A percentile compares a stretch with the other conserved stretches of the same genome.
Conservation (phyloP, 306 rosid species). For the Pachyrhizus erosus region DNA sequence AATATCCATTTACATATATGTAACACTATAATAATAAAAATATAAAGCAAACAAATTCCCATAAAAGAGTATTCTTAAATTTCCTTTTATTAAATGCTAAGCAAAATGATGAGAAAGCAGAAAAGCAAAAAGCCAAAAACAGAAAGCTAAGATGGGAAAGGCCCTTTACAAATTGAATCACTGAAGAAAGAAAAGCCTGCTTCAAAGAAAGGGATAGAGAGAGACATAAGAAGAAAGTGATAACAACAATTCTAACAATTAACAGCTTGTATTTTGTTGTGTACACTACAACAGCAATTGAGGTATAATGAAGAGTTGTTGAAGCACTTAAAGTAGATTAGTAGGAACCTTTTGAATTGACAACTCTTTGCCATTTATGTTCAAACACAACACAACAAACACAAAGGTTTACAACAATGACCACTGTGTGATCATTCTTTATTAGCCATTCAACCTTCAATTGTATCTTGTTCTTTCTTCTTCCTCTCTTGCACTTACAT, state of each 20-base stretch:
- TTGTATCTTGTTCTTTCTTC: conserved; percentile 15
- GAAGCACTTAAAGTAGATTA: conserved; percentile 17
- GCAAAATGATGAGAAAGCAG: conserved; percentile 49
- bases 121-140: conserved; percentile 47
- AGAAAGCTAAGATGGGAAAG: conserved; percentile 46
- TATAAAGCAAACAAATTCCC: neutral
- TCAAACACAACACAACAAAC: conserved; percentile 30
- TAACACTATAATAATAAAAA: neutral
- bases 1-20: neutral
- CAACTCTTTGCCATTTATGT: conserved; percentile 38
- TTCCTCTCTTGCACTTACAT: conserved; percentile 40
- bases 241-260: neutral
- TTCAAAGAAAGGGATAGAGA: neutral
- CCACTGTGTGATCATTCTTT: conserved; percentile 42
- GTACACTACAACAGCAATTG: conserved; percentile 27
- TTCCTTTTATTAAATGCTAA: conserved; percentile 27
- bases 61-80: neutral
- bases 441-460: conserved; percentile 30
- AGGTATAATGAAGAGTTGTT: conserved; percentile 4
- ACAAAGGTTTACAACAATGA: conserved; percentile 43
- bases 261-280: conserved; percentile 5
- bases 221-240: neutral
- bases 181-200: conserved; percentile 22
- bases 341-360: conserved; percentile 22
- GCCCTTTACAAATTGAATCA: conserved; percentile 41